phyloP scores from a whole-genome alignment of 139 green algal genomes.

The Bryopsis sp. region DNA sequence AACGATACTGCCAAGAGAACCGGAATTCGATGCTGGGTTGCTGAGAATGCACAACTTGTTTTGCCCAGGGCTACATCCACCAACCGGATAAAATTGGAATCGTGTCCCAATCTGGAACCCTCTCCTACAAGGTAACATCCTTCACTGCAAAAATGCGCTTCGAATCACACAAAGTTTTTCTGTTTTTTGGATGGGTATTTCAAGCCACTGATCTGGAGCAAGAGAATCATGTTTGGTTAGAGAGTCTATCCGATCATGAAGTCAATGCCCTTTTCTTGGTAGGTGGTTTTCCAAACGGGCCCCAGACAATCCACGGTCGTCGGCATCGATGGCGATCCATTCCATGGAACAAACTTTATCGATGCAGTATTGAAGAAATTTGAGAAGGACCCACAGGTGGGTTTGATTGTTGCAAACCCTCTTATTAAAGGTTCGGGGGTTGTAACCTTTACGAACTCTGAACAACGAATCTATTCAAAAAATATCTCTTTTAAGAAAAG shows the following conservation, averaged over 20 bases:
- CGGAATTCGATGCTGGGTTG: no score
- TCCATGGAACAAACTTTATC: slow-evolving; percentile 98
- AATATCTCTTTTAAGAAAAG: no score
- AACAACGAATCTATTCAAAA: no score
- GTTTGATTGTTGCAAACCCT: not conserved
- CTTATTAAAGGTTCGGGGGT: no score
- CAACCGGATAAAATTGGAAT: slow-evolving; percentile 87
- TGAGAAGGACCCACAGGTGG: slow-evolving; percentile 83
- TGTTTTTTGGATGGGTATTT: not conserved
- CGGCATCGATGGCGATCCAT: slow-evolving; percentile 84
- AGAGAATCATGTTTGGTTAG: no score
- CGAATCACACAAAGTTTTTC: not conserved
- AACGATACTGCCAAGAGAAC: not conserved
- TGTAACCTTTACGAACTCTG: no score
- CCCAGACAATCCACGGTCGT: slow-evolving; percentile 95
- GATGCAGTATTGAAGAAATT: slow-evolving; percentile 94
- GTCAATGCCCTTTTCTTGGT: slow-evolving; percentile 1
- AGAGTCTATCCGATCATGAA: no score
- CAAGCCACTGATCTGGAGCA: no score
- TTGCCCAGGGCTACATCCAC: slow-evolving; percentile 98
- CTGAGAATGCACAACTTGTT: slow-evolving; percentile 28
- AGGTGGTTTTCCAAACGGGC: slow-evolving; percentile 93
- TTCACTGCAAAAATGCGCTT: not conserved
- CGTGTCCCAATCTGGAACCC: slow-evolving; percentile 91
- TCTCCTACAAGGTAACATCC: slow-evolving; percentile 87